A percentile compares a stretch with the other conserved stretches of the same genome.
These are phyloP conservation scores for Lepidium aucheri DNA, from an alignment of 345 rosid species.

Conservation along the genomic window DNA sequence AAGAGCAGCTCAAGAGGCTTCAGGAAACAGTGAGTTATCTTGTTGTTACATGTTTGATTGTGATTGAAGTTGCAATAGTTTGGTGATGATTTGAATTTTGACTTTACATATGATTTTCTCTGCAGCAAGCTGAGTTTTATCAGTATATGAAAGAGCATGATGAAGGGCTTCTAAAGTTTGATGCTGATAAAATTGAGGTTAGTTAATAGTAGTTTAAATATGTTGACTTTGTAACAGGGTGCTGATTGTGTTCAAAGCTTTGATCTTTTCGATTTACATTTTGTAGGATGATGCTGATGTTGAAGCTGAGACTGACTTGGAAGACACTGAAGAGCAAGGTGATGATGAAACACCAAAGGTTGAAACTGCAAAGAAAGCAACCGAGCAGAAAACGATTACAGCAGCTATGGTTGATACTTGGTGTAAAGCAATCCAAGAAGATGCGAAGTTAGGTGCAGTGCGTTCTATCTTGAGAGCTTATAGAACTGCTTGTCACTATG, in stretches of 20 bases:
- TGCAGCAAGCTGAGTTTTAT: constrained; percentile 84
- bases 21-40: constrained; percentile 44
- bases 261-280: constrained; percentile 13
- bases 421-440: constrained; percentile 52
- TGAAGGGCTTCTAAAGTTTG: constrained; percentile 65
- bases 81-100: neutral
- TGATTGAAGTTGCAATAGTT: neutral
- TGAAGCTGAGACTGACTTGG: constrained; percentile 45
- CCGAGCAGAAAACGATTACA: constrained; percentile 51
- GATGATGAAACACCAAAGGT: constrained; percentile 30
- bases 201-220: constrained; percentile 9
- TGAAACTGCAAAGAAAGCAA: constrained; percentile 26
- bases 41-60: neutral
- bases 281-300: constrained; percentile 24
- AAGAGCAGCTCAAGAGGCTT: constrained; percentile 61
- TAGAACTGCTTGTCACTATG: constrained; percentile 91
- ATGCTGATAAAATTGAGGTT: constrained; percentile 68
- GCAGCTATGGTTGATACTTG: constrained; percentile 71
- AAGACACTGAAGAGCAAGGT: constrained; percentile 29
- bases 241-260: neutral
- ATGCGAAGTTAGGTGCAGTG: constrained; percentile 51
- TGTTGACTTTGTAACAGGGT: neutral
- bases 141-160: constrained; percentile 71
- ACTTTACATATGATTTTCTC: constrained; percentile 1
- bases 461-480: constrained; percentile 83